Evolutionary conservation across 768 basidiomycete genomes (phyloP).

Genomic region (Multifurca ochricompacta): DNA sequence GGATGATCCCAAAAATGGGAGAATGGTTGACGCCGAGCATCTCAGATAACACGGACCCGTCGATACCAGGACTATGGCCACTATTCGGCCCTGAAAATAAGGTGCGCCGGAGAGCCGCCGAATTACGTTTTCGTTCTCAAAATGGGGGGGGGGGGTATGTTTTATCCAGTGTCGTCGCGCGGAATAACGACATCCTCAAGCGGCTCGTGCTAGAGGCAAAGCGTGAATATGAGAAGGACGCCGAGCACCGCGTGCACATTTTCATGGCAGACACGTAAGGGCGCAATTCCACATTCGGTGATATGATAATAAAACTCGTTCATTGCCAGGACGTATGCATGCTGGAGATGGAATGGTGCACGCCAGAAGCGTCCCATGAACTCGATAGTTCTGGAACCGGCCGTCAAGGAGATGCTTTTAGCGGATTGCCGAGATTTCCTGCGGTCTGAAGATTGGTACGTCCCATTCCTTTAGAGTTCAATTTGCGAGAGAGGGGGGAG

Average conservation of each 20-base stretch:
- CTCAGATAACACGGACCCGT: conserved; percentile 71
- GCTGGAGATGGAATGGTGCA: conserved; percentile 86
- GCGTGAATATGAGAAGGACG: conserved; percentile 84
- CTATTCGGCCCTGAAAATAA: conserved; percentile 69
- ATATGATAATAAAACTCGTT: conserved; percentile 8
- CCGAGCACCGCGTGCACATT: conserved; percentile 83
- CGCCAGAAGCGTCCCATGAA: conserved; percentile 85
- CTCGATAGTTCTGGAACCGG: conserved; percentile 85
- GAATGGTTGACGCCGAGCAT: not conserved
- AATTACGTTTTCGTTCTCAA: conserved; percentile 16
- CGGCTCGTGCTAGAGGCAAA: conserved; percentile 84
- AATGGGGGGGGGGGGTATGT: no score
- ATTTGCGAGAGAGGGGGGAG: not conserved
- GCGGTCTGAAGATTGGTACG: conserved; percentile 77
- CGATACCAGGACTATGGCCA: conserved; percentile 69
- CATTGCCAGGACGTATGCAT: conserved; percentile 48
- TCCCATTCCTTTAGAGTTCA: conserved; percentile 20
- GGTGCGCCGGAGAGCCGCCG: conserved; percentile 35
- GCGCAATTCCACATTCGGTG: conserved; percentile 20
- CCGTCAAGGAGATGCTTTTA: conserved; percentile 84
- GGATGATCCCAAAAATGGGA: conserved; percentile 13
- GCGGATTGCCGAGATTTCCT: conserved; percentile 82
- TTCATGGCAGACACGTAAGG: conserved; percentile 83
- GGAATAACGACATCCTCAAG: conserved; percentile 83
- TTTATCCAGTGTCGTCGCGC: conserved; percentile 86